Base-by-base conservation (phyloP, 176 grass and related monocot genomes). In the Avena atlantica region DNA sequence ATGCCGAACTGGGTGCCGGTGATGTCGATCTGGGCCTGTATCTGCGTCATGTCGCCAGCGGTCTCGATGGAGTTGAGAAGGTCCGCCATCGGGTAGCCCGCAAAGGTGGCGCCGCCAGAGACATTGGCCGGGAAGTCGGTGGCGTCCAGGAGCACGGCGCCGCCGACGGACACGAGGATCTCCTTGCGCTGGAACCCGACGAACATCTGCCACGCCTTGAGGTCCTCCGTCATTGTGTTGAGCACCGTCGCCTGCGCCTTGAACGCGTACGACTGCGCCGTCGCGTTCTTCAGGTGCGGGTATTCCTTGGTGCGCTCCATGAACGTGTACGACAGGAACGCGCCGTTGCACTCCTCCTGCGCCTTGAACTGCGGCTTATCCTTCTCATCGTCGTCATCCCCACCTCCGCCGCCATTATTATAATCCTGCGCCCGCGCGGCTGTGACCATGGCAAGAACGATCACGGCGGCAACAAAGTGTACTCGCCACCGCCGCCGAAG, bases 221-320 rank as follows among this genome's bases (percentile, higher is more conserved):
- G 93, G 85, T 98, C 92, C 37, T 87, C 50, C 13, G 74, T 21
- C 93, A 98, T 95, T 3, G 96, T 92, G 88, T 98, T 98, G 50
- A 98, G 81, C 69, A 95, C 83, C 16, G 69, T 78, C 9, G 86
- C 96, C 70, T 57, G 23, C 29, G 93, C 88, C 88, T 83, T 94
- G 93, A 98, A 98, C 47, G 93, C 92, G 79, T 92, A 99, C 31
- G 97, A 73, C 91, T 99, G 97, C 59, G 97, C 97, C 78, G 97
- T 90, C 55, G 92, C 87, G 58, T 99, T 99, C 92, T 96, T 99
- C 13, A 94, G 21, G 51, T 79, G 87, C 9, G 97, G 97, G 84
- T 78, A 99, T 89, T 99, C 97, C 80, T 94, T 99, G 14, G 64
- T 19, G 34, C 97, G 92, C 84, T 91, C 88, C n/a, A 96, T 12